Base-by-base conservation (phyloP, 2,329 filamentous ascomycete species). In the Calcarisporium arbuscula region DNA sequence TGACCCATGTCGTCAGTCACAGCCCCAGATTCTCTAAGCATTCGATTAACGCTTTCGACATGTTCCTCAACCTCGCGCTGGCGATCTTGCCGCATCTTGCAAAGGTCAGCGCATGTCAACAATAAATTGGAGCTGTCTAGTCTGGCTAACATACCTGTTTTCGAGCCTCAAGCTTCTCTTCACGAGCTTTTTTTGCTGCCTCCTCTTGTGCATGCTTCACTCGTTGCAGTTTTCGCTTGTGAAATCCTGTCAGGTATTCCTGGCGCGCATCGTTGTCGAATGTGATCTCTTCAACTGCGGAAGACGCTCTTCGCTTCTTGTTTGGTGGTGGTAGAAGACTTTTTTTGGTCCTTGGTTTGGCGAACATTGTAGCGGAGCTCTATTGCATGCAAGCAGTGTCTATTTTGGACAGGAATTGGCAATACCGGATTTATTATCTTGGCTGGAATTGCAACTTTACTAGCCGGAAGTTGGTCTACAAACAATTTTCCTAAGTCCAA, bases 211-310 rank as follows among this genome's bases (percentile, higher is more conserved):
- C 90, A 59, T 81, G 70, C 65, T 94, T 94, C 46, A 81, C 79
- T 23, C 92, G 76, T 57, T 87, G 83, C 34, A 85, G 65, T 61
- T 95, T 96, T 60, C 92, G 82, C 71, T 96, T 98, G 68, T 90
- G 89, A 63, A 98, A 98, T 4, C 92, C 92, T 0, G 88, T 95
- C 38, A 98, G 71, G 56, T 85, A 98, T 53, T 96, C 88, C 45
- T 83, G 68, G 45, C 92, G 81, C 29, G 85, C 85, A 41, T 72
- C 70, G 41, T 73, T 65, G 64, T 98, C 88, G 64, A 96, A 98
- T 34, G 68, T 77, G 58, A 98, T 82, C 57, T 94, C 86, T 53
- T 89, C 85, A 40, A 85, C 68, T 25, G 68, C 62, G 29, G 68
- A 65, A 11, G 70, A 54, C 42, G 60, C 58, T 57, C 83, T 85